These are phyloP conservation scores for Brassica balearica DNA, from an alignment of 441 rosid genomes.

Conservation along the genomic window DNA sequence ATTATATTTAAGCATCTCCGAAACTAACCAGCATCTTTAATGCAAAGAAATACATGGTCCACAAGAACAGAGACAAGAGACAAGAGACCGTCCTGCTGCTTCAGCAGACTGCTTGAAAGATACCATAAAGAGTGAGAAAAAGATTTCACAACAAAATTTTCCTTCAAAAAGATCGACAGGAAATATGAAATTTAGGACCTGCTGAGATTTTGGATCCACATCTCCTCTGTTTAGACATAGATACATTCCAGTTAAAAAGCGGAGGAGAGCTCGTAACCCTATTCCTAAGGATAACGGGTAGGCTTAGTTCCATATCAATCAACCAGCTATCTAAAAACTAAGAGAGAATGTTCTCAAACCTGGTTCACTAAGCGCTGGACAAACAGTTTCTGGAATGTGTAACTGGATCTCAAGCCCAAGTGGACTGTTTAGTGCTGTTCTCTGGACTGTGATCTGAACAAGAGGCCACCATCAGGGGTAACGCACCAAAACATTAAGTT, in stretches of 20 bases:
- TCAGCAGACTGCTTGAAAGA: constrained; percentile 71
- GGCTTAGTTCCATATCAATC: constrained; percentile 21
- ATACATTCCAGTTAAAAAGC: constrained; percentile 90
- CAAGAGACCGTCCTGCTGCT: constrained; percentile 92
- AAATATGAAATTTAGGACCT: constrained; percentile 37
- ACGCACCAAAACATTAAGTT: constrained; percentile 19
- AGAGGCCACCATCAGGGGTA: constrained; percentile 42
- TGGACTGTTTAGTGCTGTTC: constrained; percentile 90
- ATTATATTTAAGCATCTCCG: constrained; percentile 14
- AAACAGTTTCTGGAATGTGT: constrained; percentile 65
- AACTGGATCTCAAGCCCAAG: constrained; percentile 98
- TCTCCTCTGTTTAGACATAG: constrained; percentile 95
- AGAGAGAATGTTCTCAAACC: constrained; percentile 11
- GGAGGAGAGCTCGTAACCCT: constrained; percentile 93
- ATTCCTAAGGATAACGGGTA: constrained; percentile 40
- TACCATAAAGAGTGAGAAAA: constrained; percentile 39
- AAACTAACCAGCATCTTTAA: constrained; percentile 91
- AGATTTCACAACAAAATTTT: too few species aligned
- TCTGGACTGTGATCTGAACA: constrained; percentile 50
- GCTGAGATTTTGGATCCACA: constrained; percentile 82
- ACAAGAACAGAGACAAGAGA: constrained; percentile 65
- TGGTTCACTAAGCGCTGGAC: too few species aligned
- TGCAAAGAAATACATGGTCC: constrained; percentile 96
- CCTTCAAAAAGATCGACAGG: too few species aligned
- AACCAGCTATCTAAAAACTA: constrained; percentile 19